A percentile compares a stretch with the other conserved stretches of the same genome.
phyloP scores from a whole-genome alignment of 345 rosid genomes.

The Camelina sativa region DNA sequence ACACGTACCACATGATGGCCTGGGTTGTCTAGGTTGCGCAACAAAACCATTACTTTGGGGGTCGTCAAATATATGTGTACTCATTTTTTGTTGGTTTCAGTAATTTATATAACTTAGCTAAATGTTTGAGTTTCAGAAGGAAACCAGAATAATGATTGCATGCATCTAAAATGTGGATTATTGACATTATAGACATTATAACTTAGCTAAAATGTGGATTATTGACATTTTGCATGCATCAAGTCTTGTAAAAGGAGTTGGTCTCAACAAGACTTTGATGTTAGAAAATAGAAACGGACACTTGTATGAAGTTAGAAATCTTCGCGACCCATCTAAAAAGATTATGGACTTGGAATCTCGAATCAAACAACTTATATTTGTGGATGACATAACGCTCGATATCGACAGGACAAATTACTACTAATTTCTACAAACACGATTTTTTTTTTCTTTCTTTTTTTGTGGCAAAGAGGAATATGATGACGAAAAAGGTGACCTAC shows the following conservation, averaged over 20 bases:
- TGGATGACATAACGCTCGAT: slow-evolving; percentile 14
- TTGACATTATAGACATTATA: not conserved
- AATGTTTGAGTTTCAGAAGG: not conserved
- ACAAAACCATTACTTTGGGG: not conserved
- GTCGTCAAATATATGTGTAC: not conserved
- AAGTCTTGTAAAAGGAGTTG: not conserved
- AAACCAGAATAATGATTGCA: slow-evolving; percentile 4
- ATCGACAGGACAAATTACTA: slow-evolving; percentile 20
- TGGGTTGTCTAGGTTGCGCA: not conserved
- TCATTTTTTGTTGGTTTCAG: not conserved
- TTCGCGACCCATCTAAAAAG: slow-evolving; percentile 7
- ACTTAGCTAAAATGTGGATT: slow-evolving; percentile 7
- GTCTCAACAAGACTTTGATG: slow-evolving; percentile 28
- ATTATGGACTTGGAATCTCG: slow-evolving; percentile 1
- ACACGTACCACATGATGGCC: not conserved
- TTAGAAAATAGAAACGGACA: slow-evolving; percentile 19
- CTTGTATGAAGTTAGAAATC: slow-evolving; percentile 12
- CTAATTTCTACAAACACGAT: slow-evolving; percentile 1
- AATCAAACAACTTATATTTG: slow-evolving; percentile 8
- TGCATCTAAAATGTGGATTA: slow-evolving; percentile 7
- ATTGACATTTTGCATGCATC: not conserved
- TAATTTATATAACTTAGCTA: not conserved
- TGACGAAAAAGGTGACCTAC: slow-evolving; percentile 6
- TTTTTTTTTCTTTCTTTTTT: not conserved
- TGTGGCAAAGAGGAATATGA: slow-evolving; percentile 7